Evolutionary conservation across 208 protist species (phyloP).

Genomic region (Spongospora subterranea): DNA sequence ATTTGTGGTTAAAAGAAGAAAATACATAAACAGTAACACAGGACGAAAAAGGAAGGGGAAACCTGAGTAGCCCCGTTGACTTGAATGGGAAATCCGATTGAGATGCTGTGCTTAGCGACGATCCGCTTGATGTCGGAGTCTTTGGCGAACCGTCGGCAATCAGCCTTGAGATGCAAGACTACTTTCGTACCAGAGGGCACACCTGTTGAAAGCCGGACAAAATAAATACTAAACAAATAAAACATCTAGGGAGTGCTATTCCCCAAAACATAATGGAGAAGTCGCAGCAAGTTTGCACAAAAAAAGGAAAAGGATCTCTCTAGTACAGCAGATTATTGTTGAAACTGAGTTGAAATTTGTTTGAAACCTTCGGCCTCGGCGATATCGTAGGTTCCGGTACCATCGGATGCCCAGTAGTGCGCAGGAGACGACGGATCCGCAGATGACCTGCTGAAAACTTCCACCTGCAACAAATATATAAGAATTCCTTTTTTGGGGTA

Average conservation of each 20-base stretch:
- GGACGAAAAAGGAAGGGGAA: no score
- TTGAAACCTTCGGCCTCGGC: slow-evolving; percentile 28
- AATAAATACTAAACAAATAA: no score
- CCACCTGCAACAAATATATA: neutral
- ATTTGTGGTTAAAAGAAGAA: no score
- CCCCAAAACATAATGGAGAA: no score
- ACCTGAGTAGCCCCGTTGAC: slow-evolving; percentile 83
- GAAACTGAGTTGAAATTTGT: no score
- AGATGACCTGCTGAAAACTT: slow-evolving; percentile 19
- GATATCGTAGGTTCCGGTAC: slow-evolving; percentile 61
- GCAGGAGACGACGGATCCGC: neutral
- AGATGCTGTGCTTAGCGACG: slow-evolving; percentile 96
- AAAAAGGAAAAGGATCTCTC: no score
- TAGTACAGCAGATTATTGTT: no score
- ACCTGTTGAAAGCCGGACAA: no score
- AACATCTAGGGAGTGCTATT: no score
- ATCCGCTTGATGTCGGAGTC: slow-evolving; percentile 86
- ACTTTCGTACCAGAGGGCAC: slow-evolving; percentile 56
- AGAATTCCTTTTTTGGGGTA: neutral
- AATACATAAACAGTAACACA: no score
- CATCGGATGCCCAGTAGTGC: slow-evolving; percentile 57
- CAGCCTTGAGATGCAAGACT: slow-evolving; percentile 52
- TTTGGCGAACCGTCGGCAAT: slow-evolving; percentile 30
- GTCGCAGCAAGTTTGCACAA: no score
- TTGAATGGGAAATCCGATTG: slow-evolving; percentile 92